Base-by-base conservation (phyloP, 2,329 filamentous ascomycete species). In the Ambrosiella cleistominuta region DNA sequence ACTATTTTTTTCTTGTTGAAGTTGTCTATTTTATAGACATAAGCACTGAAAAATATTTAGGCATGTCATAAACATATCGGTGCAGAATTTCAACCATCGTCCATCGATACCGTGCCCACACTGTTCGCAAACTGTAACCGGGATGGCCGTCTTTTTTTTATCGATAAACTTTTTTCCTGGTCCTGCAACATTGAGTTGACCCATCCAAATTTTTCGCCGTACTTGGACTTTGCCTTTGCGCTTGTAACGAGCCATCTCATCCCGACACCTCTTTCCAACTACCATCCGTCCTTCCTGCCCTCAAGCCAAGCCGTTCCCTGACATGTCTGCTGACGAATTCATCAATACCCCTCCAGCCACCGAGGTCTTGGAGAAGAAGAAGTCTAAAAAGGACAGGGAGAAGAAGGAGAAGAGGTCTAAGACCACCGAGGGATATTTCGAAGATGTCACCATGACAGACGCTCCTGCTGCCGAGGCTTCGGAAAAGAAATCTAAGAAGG, bases 401-500 rank as follows among this genome's bases (percentile, higher is more conserved):
- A 65, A 64, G 56, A 66, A 65, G 50, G 65, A 64, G 56, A 66
- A 67, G 2, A 63, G 49, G 38, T 49, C 44, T 19, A 55, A 13
- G 36, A 61, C 52, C 13, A 40, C 56, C 45, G 56, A 54, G n/a
- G 49, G 57, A 19, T 35, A 47, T 12, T 38, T 36, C 38, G 57
- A 58, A 67, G 45, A 44, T 47, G 37, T 19, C 27, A 54, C 59
- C 5, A 54, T 57, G 27, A 36, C 57, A 8, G 11, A 57, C 45
- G 42, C 51, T n/a, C 52, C 59, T 42, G 19, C 54, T 37, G 53
- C 40, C 12, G 56, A 50, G 37, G 63, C 63, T 9, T 63, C 66
- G 54, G 60, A 66, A 60, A 68, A 69, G 63, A 65, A 69, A 61
- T 60, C 66, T 8, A 70, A 70, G 39, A 68, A 73, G 60, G 61